Conservation (phyloP, 202 grass and related monocot genomes). For the Setaria viridis region DNA sequence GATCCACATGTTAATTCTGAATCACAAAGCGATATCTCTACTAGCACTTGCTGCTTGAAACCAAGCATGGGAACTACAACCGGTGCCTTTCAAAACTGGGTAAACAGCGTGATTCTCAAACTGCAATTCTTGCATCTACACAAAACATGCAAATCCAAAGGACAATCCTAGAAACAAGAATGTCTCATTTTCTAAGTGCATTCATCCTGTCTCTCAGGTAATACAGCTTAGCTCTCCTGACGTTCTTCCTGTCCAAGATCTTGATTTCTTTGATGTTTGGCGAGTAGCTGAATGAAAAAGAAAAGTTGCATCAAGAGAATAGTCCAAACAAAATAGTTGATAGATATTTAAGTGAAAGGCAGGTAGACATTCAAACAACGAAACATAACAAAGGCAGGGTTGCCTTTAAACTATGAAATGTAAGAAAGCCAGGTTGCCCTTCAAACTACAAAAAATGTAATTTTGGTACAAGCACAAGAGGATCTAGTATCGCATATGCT, state of each 20-base stretch:
- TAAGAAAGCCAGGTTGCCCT: background rate
- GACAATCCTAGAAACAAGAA: slow-evolving; percentile 1
- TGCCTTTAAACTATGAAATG: background rate
- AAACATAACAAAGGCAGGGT: background rate
- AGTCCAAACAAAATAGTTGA: background rate
- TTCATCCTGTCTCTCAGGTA: slow-evolving; percentile 96
- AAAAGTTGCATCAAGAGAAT: slow-evolving; percentile 27
- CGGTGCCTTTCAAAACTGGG: background rate
- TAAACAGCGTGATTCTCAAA: background rate
- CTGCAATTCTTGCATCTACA: background rate
- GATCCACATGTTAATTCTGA: slow-evolving; percentile 12
- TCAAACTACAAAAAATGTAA: background rate
- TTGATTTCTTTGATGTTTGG: slow-evolving; percentile 95
- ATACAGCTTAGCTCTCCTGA: slow-evolving; percentile 89
- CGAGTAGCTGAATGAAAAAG: slow-evolving; percentile 60
- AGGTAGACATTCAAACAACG: background rate
- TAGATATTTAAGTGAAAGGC: background rate
- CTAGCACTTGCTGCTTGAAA: background rate
- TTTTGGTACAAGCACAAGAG: background rate
- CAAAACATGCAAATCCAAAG: slow-evolving; percentile 2
- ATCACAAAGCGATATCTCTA: background rate
- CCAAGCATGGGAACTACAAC: background rate
- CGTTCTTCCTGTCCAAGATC: slow-evolving; percentile 88
- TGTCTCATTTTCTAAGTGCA: slow-evolving; percentile 68
- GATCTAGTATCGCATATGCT: background rate